Conservation (phyloP, 495 filamentous ascomycete genomes). For the Annulohypoxylon stygium region DNA sequence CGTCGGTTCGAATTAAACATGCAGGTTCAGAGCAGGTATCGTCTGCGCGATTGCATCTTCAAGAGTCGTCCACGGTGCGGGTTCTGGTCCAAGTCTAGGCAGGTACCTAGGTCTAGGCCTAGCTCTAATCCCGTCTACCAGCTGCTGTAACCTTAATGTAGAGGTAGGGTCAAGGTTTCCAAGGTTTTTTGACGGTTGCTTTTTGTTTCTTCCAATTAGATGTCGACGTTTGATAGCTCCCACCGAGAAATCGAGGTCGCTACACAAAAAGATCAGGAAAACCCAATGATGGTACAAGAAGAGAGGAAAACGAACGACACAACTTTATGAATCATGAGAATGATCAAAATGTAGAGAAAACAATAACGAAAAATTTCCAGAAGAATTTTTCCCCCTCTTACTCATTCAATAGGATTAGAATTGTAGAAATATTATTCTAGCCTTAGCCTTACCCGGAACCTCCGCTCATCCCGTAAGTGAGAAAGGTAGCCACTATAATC, state of each 20-base stretch:
- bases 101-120: too few relatives aligned
- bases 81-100: background rate
- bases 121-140: constrained; percentile 1
- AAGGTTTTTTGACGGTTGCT: constrained; percentile 1
- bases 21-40: constrained; percentile 18
- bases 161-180: background rate
- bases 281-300: background rate
- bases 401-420: constrained; percentile 21
- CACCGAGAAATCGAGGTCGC: background rate
- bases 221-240: background rate
- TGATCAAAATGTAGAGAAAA: constrained; percentile 8
- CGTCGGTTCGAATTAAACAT: constrained; percentile 24
- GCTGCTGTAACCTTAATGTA: constrained; percentile 16
- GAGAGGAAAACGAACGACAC: background rate
- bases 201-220: constrained; percentile 14
- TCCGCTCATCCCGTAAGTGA: constrained; percentile 30
- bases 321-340: background rate
- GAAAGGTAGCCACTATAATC: constrained; percentile 20
- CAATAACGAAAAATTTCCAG: background rate
- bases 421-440: constrained; percentile 26
- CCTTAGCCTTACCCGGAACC: constrained; percentile 20
- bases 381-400: constrained; percentile 1
- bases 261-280: background rate
- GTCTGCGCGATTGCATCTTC: constrained; percentile 29
- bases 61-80: constrained; percentile 2